These are phyloP conservation scores for Mycena polygramma DNA, from an alignment of 768 basidiomycete genomes.

Conservation along the genomic window DNA sequence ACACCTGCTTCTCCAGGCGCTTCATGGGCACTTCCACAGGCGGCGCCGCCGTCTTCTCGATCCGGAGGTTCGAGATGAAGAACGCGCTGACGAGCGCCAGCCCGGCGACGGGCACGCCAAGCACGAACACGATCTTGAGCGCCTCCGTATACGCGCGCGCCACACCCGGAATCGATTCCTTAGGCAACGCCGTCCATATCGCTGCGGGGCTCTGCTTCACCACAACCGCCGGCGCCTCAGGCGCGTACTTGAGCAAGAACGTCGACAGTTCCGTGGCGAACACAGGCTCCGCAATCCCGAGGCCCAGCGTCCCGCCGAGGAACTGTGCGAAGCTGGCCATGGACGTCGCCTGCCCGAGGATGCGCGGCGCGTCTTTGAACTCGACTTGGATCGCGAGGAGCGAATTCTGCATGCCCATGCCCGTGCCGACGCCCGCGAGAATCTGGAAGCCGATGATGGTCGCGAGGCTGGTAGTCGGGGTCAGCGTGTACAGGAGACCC, in stretches of 20 bases:
- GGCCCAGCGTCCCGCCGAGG: constrained; percentile 30
- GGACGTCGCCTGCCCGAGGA: constrained; percentile 33
- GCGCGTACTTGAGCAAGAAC: constrained; percentile 29
- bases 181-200: constrained; percentile 26
- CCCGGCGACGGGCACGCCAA: constrained; percentile 25
- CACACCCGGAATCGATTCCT: constrained; percentile 31
- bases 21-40: too few species aligned
- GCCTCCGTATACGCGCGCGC: constrained; percentile 19
- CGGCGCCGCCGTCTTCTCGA: not conserved
- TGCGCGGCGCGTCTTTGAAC: constrained; percentile 14
- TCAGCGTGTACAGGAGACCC: constrained; percentile 29
- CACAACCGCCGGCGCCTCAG: constrained; percentile 22
- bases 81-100: not conserved
- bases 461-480: not conserved
- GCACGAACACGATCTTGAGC: constrained; percentile 27
- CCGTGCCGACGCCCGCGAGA: constrained; percentile 3
- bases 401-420: too few species aligned
- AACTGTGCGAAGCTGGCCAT: constrained; percentile 35
- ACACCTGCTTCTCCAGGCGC: too few species aligned
- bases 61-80: constrained; percentile 10
- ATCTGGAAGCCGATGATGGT: constrained; percentile 35
- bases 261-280: constrained; percentile 30
- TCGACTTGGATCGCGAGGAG: constrained; percentile 14
- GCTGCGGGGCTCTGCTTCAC: constrained; percentile 30
- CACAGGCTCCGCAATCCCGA: constrained; percentile 27